Conservation (phyloP, 1,139 yeast genomes). For the Schwanniomyces etchellsii region DNA sequence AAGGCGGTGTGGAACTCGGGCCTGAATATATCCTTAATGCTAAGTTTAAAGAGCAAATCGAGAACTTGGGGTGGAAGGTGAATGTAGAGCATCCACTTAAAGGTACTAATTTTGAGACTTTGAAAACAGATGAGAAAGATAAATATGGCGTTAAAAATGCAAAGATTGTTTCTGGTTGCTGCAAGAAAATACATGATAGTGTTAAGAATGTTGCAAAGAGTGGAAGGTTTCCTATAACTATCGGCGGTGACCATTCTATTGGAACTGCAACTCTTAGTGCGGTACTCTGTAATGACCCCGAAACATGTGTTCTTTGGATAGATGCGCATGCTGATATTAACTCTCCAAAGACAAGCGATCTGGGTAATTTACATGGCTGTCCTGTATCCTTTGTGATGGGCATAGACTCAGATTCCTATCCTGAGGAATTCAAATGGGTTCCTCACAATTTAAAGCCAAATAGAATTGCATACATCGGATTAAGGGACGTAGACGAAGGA, state of each 20-base stretch:
- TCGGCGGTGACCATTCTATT: conserved; percentile 97
- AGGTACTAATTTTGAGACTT: conserved; percentile 36
- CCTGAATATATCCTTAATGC: conserved; percentile 74
- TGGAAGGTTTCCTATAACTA: conserved; percentile 69
- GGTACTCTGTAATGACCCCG: conserved; percentile 71
- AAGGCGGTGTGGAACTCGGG: conserved; percentile 89
- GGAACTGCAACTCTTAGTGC: conserved; percentile 93
- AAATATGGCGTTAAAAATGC: conserved; percentile 66
- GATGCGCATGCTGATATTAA: conserved; percentile 98
- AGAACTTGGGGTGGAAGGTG: conserved; percentile 69
- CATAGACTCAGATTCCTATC: conserved; percentile 54
- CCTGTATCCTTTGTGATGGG: conserved; percentile 92
- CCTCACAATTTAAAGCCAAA: conserved; percentile 60
- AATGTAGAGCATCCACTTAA: conserved; percentile 53
- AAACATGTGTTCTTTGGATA: conserved; percentile 89
- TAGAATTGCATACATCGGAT: conserved; percentile 87
- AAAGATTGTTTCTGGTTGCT: conserved; percentile 68
- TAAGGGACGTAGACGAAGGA: conserved; percentile 86
- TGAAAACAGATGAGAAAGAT: conserved; percentile 40
- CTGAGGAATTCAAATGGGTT: conserved; percentile 76
- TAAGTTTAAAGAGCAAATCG: conserved; percentile 62
- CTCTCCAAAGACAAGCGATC: conserved; percentile 78
- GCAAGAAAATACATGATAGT: conserved; percentile 56
- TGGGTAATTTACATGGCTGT: conserved; percentile 95
- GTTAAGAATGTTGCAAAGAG: conserved; percentile 45